Percentiles rank a stretch among this genome's conserved stretches.
Evolutionary conservation across 2,329 filamentous ascomycete species (phyloP).

Genomic region (Dichotomopilus funicola): DNA sequence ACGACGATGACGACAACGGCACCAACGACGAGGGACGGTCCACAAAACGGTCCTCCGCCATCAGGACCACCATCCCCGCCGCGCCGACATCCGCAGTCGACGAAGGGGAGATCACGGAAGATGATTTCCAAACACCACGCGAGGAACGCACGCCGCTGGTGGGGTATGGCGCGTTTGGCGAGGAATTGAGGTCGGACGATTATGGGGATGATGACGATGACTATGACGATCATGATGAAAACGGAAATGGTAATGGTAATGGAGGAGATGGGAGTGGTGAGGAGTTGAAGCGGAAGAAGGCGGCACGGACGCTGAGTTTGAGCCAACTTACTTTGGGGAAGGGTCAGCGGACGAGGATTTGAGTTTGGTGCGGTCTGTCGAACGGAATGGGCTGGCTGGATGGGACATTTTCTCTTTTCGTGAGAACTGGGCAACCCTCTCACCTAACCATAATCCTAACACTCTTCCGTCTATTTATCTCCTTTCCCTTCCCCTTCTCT

Average conservation of each 20-base stretch:
- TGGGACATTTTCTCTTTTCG: background rate
- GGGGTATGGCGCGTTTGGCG: conserved; percentile 37
- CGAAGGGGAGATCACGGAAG: conserved; percentile 32
- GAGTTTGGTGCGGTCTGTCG: background rate
- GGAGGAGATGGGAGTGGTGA: conserved; percentile 26
- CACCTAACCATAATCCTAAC: too few relatives aligned
- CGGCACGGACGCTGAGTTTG: conserved; percentile 58
- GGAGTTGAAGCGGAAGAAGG: conserved; percentile 40
- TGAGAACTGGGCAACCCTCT: too few relatives aligned
- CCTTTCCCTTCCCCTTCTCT: too few relatives aligned
- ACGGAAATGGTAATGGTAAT: conserved; percentile 30
- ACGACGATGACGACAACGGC: conserved; percentile 34
- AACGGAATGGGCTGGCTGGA: background rate
- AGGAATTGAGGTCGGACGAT: conserved; percentile 33
- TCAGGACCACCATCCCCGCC: too few relatives aligned
- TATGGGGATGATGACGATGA: conserved; percentile 23
- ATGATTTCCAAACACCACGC: conserved; percentile 46
- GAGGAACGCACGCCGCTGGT: conserved; percentile 35
- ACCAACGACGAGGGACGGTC: conserved; percentile 2
- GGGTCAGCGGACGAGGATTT: conserved; percentile 26
- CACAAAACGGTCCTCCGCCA: background rate
- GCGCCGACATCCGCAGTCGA: background rate
- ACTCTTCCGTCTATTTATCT: too few relatives aligned
- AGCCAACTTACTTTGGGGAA: conserved; percentile 51
- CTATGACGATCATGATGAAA: conserved; percentile 28